Conservation (phyloP, 305 asterid genomes). For the Plantago rigida region DNA sequence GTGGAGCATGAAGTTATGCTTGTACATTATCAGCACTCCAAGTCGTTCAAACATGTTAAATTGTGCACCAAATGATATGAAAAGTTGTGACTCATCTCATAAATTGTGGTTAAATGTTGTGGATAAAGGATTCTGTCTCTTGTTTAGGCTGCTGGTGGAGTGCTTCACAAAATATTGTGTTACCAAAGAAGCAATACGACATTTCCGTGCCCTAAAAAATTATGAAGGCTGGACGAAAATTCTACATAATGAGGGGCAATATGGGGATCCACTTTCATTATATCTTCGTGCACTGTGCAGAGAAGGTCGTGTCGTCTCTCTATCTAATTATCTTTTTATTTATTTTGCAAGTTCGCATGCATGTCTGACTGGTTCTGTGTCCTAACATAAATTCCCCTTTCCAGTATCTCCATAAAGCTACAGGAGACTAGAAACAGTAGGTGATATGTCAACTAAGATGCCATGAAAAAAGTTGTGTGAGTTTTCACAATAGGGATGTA, state of each 20-base stretch:
- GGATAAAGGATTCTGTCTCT: conserved; percentile 21
- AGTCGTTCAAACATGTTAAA: conserved; percentile 8
- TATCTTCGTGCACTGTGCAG: conserved; percentile 93
- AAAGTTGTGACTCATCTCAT: conserved; percentile 18
- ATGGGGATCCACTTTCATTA: conserved; percentile 92
- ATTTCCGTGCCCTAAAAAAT: conserved; percentile 77
- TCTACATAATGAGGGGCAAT: conserved; percentile 64
- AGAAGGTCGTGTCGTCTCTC: conserved; percentile 62
- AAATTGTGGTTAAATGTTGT: conserved; percentile 12
- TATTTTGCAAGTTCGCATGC: background rate
- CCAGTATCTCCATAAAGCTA: no score
- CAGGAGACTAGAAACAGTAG: no score
- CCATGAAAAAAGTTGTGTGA: no score
- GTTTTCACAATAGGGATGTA: no score
- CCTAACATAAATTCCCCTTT: no score
- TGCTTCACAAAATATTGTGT: conserved; percentile 97
- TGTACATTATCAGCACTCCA: conserved; percentile 17
- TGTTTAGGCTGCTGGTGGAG: conserved; percentile 76
- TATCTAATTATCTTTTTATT: background rate
- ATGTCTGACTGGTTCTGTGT: no score
- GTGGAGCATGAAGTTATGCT: conserved; percentile 13
- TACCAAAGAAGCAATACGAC: conserved; percentile 81
- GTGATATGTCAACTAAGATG: no score
- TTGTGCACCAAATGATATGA: conserved; percentile 22
- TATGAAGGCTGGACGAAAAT: conserved; percentile 70